Evolutionary conservation across 257 asterid genomes (phyloP).

Genomic region (Capsicum baccatum): DNA sequence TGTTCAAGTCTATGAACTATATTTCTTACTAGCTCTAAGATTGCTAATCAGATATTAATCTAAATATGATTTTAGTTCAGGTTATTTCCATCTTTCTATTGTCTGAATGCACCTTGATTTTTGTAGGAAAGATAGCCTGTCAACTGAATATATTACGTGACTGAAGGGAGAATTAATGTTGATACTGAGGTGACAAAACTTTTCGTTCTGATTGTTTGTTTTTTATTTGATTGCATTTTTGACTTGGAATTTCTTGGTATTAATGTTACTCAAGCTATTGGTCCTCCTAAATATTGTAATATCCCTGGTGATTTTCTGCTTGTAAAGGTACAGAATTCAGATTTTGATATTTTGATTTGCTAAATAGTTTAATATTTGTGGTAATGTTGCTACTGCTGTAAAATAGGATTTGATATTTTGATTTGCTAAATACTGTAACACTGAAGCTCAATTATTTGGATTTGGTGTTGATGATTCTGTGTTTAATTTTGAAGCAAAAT

Average conservation of each 20-base stretch:
- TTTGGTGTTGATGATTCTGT: too few species aligned
- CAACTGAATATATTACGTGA: conserved; percentile 43
- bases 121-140: conserved; percentile 45
- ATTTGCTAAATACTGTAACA: too few species aligned
- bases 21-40: background rate
- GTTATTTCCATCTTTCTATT: background rate
- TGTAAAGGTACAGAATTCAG: conserved; percentile 42
- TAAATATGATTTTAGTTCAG: background rate
- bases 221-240: too few species aligned
- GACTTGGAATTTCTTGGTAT: conserved; percentile 24
- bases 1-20: background rate
- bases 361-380: too few species aligned
- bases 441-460: too few species aligned
- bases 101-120: conserved; percentile 31
- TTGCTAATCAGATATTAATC: background rate
- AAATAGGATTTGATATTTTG: too few species aligned
- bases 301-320: conserved; percentile 40
- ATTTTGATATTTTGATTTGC: too few species aligned
- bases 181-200: conserved; percentile 53
- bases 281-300: conserved; percentile 46
- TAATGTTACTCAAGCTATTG: conserved; percentile 52
- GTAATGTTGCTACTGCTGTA: too few species aligned
- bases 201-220: too few species aligned
- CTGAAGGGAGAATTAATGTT: conserved; percentile 36
- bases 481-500: too few species aligned